Base-by-base conservation (phyloP, 2,329 filamentous ascomycete genomes). In the Fusarium burgessii region DNA sequence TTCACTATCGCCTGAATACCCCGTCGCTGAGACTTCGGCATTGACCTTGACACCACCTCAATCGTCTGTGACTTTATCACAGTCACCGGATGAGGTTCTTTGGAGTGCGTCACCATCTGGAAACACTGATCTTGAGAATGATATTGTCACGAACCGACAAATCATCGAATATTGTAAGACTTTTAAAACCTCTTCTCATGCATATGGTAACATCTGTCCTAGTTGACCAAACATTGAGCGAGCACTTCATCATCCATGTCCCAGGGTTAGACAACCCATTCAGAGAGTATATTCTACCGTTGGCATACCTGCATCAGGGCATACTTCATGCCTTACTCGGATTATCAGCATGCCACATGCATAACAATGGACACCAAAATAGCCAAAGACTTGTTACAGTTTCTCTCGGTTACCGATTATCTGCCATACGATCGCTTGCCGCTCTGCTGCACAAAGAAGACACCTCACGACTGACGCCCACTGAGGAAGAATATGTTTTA, bases 241-340 rank as follows among this genome's bases (percentile, higher is more conserved):
- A 70, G n/a, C 58, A 70, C 10, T 45, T 78, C 7, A 55, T 68
- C 2, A 74, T 78, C 3, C 60, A 66, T 7, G 65, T 69, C 0
- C 43, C 68, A 1, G 74, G 75, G 3, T 57, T 65, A 2, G 62
- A 68, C 3, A 76, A 78, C 14, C 74, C 74, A 2, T 77, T 78
- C 6, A 58, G 63, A 8, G 56, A 74, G 5, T 54, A 75, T 20
- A 35, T 78, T 1, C 29, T 78, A 2, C 75, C 76, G 0, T 66
- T 78, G 6, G 76, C 74, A 1, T 66, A 72, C 23, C 68, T 70
- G 12, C 71, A 79, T 7, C 67, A 66, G 6, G 77, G 76, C 0
- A 74, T 78, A 2, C 51, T 78, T 1, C 76, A 79, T 25, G 75
- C 77, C 0, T 29, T 78, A 2, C 68, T 79, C 2, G 77, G 77